Evolutionary conservation across 371 early-diverging fungal species (phyloP).

Genomic region (Mucor piriformis): DNA sequence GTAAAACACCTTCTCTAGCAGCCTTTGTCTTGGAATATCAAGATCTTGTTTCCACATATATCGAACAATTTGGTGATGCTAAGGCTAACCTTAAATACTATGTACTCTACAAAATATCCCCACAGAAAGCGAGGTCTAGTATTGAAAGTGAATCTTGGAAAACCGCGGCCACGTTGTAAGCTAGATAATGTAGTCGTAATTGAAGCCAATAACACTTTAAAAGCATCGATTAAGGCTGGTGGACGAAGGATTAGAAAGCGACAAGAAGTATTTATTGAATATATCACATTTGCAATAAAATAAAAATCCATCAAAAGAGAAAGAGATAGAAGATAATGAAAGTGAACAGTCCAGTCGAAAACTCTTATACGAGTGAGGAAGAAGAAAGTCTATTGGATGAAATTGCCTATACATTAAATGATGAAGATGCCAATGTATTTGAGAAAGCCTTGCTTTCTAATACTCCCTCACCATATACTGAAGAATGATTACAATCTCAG

Average conservation of each 20-base stretch:
- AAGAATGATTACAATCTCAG: no score
- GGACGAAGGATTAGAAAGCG: slow-evolving; percentile 18
- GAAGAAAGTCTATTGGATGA: no score
- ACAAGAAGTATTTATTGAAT: slow-evolving; percentile 23
- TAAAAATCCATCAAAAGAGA: no score
- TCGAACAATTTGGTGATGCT: slow-evolving; percentile 18
- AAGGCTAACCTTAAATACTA: slow-evolving; percentile 22
- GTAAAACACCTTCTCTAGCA: slow-evolving; percentile 25
- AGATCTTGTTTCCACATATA: slow-evolving; percentile 26
- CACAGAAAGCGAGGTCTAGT: slow-evolving; percentile 26
- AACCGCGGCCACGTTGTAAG: slow-evolving; percentile 20
- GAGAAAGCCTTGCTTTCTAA: no score
- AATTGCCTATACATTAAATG: no score
- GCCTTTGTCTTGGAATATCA: slow-evolving; percentile 29
- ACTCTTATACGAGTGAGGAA: no score
- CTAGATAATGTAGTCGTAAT: slow-evolving; percentile 20
- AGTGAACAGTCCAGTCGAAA: no score
- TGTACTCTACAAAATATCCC: slow-evolving; percentile 15
- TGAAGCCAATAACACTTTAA: slow-evolving; percentile 21
- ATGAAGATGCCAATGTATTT: no score
- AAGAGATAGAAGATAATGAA: no score
- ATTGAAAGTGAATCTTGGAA: slow-evolving; percentile 22
- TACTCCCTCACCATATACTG: no score
- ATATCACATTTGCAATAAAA: not conserved
- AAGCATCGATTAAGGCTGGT: slow-evolving; percentile 18